These are phyloP conservation scores for Agaricus bisporus DNA, from an alignment of 768 basidiomycete species.

Conservation along the genomic window DNA sequence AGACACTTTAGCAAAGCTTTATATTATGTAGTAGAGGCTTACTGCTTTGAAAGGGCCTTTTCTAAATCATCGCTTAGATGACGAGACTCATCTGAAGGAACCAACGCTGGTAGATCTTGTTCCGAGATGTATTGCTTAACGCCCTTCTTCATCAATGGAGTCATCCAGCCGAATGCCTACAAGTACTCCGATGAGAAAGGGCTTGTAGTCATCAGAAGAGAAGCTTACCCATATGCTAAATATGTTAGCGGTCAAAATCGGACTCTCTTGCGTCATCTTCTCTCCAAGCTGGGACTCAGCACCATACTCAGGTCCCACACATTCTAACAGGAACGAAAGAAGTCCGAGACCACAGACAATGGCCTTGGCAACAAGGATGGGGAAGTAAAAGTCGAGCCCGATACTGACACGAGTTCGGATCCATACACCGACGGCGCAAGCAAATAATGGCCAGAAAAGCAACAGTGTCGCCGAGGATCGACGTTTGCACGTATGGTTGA, in stretches of 20 bases:
- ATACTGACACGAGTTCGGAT: slow-evolving; percentile 46
- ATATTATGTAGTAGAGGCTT: slow-evolving; percentile 18
- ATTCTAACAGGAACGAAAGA: slow-evolving; percentile 59
- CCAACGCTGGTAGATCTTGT: slow-evolving; percentile 75
- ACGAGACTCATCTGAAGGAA: slow-evolving; percentile 61
- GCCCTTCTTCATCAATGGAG: slow-evolving; percentile 69
- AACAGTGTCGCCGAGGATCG: slow-evolving; percentile 69
- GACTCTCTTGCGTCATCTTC: slow-evolving; percentile 50
- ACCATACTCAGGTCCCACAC: slow-evolving; percentile 57
- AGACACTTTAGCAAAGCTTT: neutral
- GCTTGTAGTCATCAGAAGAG: neutral
- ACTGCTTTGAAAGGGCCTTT: slow-evolving; percentile 58
- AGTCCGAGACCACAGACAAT: slow-evolving; percentile 38
- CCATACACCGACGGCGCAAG: slow-evolving; percentile 44
- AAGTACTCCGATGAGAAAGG: neutral
- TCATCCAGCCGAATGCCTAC: slow-evolving; percentile 82
- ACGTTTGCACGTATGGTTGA: slow-evolving; percentile 67
- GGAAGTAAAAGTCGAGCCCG: slow-evolving; percentile 23
- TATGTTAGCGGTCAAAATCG: slow-evolving; percentile 70
- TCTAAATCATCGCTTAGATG: slow-evolving; percentile 60
- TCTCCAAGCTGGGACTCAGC: slow-evolving; percentile 15
- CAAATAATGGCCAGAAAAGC: slow-evolving; percentile 77
- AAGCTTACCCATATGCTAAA: slow-evolving; percentile 62
- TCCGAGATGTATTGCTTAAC: slow-evolving; percentile 66
- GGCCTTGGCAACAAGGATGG: slow-evolving; percentile 40